A percentile compares a stretch with the other conserved stretches of the same genome.
Conservation (phyloP, 2,329 filamentous ascomycete genomes). For the Lachnellula willkommii region DNA sequence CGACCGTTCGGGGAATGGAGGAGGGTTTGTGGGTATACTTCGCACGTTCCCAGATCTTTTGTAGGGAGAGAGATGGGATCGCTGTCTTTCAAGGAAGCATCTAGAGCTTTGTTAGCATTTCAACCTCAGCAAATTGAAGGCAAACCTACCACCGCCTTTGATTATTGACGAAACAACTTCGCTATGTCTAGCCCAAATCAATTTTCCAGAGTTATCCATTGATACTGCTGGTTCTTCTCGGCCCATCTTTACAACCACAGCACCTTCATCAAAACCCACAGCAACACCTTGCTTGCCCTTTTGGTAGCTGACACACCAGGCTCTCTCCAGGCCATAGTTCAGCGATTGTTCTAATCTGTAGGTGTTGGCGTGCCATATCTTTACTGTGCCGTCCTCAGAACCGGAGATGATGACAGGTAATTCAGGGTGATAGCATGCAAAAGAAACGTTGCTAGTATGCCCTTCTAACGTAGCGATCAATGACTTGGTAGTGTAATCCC, state of each 20-base stretch:
- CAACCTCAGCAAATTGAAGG: neutral
- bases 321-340: slow-evolving; percentile 91
- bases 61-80: slow-evolving; percentile 78
- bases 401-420: slow-evolving; percentile 95
- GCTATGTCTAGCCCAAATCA: slow-evolving; percentile 93
- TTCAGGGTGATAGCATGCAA: slow-evolving; percentile 96
- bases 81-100: slow-evolving; percentile 80
- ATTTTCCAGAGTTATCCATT: slow-evolving; percentile 93
- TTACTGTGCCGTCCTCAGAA: slow-evolving; percentile 94
- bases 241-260: slow-evolving; percentile 95
- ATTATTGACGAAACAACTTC: slow-evolving; percentile 94
- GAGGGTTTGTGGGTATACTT: slow-evolving; percentile 92
- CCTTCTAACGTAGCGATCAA: slow-evolving; percentile 94
- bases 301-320: slow-evolving; percentile 97
- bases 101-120: slow-evolving; percentile 40
- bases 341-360: slow-evolving; percentile 93
- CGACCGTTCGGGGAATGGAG: slow-evolving; percentile 94
- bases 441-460: slow-evolving; percentile 96
- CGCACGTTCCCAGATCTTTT: slow-evolving; percentile 93
- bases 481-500: slow-evolving; percentile 98
- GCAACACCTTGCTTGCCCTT: slow-evolving; percentile 90
- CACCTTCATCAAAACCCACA: slow-evolving; percentile 95
- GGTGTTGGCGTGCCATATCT: slow-evolving; percentile 98
- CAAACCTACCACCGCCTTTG: slow-evolving; percentile 65
- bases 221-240: slow-evolving; percentile 95